These are phyloP conservation scores for Chrysosporium queenslandicum DNA, from an alignment of 2,329 filamentous ascomycete species.

Conservation along the genomic window DNA sequence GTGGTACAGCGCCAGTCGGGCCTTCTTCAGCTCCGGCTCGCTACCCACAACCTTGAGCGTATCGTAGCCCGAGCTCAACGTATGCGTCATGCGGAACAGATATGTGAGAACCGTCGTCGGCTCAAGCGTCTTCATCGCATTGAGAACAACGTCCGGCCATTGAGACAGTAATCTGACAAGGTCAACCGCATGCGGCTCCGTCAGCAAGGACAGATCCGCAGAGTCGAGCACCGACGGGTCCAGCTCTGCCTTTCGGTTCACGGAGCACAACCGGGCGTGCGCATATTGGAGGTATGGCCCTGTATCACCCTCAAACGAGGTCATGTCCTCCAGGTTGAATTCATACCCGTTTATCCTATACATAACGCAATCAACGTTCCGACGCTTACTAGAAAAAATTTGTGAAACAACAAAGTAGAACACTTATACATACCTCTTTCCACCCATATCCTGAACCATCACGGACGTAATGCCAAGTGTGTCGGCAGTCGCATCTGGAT, in stretches of 20 bases:
- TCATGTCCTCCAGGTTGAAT: slow-evolving; percentile 57
- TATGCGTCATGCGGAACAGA: slow-evolving; percentile 57
- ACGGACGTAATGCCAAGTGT: slow-evolving; percentile 85
- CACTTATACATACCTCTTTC: slow-evolving; percentile 58
- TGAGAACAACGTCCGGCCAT: slow-evolving; percentile 55
- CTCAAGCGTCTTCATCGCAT: slow-evolving; percentile 57
- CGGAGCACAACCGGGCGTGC: slow-evolving; percentile 50
- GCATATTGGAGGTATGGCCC: slow-evolving; percentile 58
- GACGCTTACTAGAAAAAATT: slow-evolving; percentile 28
- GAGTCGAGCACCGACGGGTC: slow-evolving; percentile 40
- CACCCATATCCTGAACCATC: slow-evolving; percentile 97
- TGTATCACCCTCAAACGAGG: slow-evolving; percentile 56
- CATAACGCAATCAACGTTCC: slow-evolving; percentile 41
- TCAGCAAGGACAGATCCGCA: slow-evolving; percentile 52
- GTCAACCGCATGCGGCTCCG: slow-evolving; percentile 52
- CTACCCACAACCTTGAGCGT: slow-evolving; percentile 52
- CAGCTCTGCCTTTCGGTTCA: slow-evolving; percentile 47
- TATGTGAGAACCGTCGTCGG: slow-evolving; percentile 57
- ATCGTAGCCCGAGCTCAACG: slow-evolving; percentile 53
- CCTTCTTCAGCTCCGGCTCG: slow-evolving; percentile 48
- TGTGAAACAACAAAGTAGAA: background rate
- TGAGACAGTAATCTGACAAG: slow-evolving; percentile 52
- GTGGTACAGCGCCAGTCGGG: slow-evolving; percentile 53
- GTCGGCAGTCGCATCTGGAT: slow-evolving; percentile 74
- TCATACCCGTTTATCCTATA: slow-evolving; percentile 54